Evolutionary conservation across 352 stramenopile species (phyloP).

Genomic region (Phytophthora brassicae): DNA sequence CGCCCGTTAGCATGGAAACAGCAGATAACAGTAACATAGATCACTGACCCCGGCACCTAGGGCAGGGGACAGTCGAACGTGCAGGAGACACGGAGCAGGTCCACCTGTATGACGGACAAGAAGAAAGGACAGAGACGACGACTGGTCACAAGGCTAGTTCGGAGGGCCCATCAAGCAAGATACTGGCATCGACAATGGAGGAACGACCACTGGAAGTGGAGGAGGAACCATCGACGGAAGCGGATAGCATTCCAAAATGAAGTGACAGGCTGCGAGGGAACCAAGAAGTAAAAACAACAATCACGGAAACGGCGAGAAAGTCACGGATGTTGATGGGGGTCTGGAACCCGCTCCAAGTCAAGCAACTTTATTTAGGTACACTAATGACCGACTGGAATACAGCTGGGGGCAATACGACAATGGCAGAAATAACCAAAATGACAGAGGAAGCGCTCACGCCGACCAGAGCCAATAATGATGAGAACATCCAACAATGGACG

Average conservation of each 20-base stretch:
- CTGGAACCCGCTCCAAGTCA: neutral
- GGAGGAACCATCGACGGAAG: no score
- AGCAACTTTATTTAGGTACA: neutral
- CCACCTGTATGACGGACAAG: no score
- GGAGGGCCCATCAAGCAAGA: no score
- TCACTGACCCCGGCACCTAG: no score
- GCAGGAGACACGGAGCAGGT: no score
- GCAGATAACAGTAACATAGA: neutral
- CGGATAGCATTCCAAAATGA: neutral
- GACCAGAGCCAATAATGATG: neutral
- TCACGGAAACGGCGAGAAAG: neutral
- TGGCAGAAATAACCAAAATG: neutral
- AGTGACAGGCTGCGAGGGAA: neutral
- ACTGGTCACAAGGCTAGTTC: no score
- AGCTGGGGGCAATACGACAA: neutral
- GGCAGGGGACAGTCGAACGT: no score
- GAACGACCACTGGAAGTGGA: no score
- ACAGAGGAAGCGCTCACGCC: neutral
- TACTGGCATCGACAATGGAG: no score
- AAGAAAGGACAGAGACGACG: no score
- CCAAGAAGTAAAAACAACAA: no score
- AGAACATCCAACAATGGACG: neutral
- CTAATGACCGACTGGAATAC: neutral
- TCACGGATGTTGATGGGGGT: conserved; percentile 6
- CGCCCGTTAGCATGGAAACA: neutral